phyloP scores from a whole-genome alignment of 2,329 filamentous ascomycete species.

The Colletotrichum ledebouriae region DNA sequence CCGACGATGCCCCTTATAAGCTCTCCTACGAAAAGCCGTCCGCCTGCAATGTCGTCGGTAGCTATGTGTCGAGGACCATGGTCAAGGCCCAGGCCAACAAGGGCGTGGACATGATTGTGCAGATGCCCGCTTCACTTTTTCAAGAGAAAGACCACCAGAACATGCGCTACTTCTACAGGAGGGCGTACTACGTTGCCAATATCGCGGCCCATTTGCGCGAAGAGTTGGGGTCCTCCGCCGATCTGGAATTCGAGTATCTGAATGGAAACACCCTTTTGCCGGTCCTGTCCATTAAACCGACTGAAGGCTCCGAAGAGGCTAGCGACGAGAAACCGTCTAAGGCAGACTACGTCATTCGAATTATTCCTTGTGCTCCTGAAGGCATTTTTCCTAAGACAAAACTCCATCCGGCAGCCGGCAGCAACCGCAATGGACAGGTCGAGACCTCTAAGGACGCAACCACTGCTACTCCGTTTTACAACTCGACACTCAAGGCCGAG shows the following conservation, averaged over 20 bases:
- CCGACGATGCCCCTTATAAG: constrained; percentile 83
- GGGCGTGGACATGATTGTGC: constrained; percentile 85
- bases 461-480: constrained; percentile 84
- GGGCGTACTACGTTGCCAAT: constrained; percentile 90
- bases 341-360: constrained; percentile 73
- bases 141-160: constrained; percentile 96
- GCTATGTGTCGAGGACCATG: constrained; percentile 83
- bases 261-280: constrained; percentile 84
- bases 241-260: constrained; percentile 74
- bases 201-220: constrained; percentile 78
- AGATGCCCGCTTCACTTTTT: constrained; percentile 84
- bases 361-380: constrained; percentile 81
- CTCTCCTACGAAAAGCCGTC: constrained; percentile 81
- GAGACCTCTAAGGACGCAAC: constrained; percentile 57
- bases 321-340: constrained; percentile 46
- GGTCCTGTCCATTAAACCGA: constrained; percentile 64
- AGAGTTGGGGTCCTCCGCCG: constrained; percentile 65
- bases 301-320: constrained; percentile 42
- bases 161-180: constrained; percentile 93
- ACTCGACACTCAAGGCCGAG: constrained; percentile 85
- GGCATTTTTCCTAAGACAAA: constrained; percentile 79
- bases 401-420: constrained; percentile 77
- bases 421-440: constrained; percentile 70
- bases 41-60: constrained; percentile 89
- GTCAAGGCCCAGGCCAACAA: constrained; percentile 71